Percentiles rank a stretch among this genome's conserved stretches.
Conservation (phyloP, 306 rosid genomes). For the Citrullus mucosospermus region DNA sequence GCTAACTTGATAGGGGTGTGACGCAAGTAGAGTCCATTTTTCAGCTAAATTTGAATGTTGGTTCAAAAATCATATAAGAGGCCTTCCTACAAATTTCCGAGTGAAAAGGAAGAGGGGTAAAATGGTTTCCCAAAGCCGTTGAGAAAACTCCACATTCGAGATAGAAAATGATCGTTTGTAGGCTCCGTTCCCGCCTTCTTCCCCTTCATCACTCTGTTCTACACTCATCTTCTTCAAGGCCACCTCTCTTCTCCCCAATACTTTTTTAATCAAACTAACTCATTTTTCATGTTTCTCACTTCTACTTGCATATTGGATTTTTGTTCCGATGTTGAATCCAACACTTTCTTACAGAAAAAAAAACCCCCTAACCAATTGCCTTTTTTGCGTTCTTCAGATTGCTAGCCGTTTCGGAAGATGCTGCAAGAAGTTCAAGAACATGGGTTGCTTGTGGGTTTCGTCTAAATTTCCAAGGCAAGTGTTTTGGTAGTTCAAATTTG, state of each 20-base stretch:
- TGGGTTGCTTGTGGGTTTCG: constrained; percentile 10
- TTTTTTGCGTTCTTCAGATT: constrained; percentile 28
- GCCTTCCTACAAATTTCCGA: no score
- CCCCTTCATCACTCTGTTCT: constrained; percentile 14
- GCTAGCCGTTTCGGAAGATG: constrained; percentile 8
- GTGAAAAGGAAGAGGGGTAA: not conserved
- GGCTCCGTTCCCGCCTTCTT: constrained; percentile 21
- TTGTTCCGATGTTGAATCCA: not conserved
- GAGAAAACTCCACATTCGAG: not conserved
- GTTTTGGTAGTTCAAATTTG: not conserved
- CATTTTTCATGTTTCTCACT: not conserved
- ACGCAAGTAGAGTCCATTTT: no score
- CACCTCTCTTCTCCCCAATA: constrained; percentile 3
- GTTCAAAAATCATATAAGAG: no score
- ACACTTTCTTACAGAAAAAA: not conserved
- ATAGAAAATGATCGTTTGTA: constrained; percentile 26
- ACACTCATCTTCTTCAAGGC: constrained; percentile 31
- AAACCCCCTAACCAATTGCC: not conserved
- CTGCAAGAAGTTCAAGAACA: constrained; percentile 8
- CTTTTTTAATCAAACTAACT: not conserved
- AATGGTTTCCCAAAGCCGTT: not conserved
- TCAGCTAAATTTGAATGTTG: no score
- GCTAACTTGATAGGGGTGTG: no score
- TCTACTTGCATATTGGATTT: not conserved
- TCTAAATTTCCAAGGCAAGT: constrained; percentile 44